These are phyloP conservation scores for Rhynchosporium agropyri DNA, from an alignment of 2,329 filamentous ascomycete species.

Conservation along the genomic window DNA sequence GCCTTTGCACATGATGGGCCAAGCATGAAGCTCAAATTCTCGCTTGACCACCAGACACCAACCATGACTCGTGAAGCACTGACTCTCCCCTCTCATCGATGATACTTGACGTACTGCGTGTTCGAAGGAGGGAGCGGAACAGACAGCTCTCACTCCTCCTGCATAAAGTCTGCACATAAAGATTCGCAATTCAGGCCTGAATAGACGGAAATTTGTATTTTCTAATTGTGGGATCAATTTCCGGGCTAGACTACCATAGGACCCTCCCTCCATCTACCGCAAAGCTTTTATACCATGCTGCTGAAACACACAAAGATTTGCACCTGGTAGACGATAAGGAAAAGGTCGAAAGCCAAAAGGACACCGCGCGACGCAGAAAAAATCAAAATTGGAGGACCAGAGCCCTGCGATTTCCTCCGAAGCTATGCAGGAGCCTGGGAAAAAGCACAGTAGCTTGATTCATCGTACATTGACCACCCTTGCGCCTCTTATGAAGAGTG, in stretches of 20 bases:
- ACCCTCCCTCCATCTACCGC: conserved; percentile 43
- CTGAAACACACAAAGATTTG: conserved; percentile 42
- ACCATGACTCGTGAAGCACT: conserved; percentile 7
- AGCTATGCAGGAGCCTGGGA: conserved; percentile 39
- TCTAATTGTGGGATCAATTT: conserved; percentile 44
- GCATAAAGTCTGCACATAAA: not conserved
- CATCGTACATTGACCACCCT: conserved; percentile 44
- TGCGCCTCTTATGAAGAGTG: conserved; percentile 43
- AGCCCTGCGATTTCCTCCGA: conserved; percentile 30
- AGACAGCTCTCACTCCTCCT: not conserved
- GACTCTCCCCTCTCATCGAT: conserved; percentile 10
- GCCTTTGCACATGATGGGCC: no score
- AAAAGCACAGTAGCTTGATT: conserved; percentile 37
- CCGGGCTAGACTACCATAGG: conserved; percentile 43
- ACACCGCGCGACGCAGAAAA: conserved; percentile 31
- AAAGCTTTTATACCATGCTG: conserved; percentile 44
- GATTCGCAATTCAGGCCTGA: conserved; percentile 1
- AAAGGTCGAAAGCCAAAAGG: conserved; percentile 35
- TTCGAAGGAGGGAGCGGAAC: not conserved
- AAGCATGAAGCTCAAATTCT: no score
- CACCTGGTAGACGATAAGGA: conserved; percentile 40
- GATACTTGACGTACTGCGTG: not conserved
- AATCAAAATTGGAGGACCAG: conserved; percentile 27
- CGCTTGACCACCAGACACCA: not conserved
- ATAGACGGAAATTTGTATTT: conserved; percentile 28